phyloP scores from a whole-genome alignment of 2,329 filamentous ascomycete species.

The Aspergillus flavus region DNA sequence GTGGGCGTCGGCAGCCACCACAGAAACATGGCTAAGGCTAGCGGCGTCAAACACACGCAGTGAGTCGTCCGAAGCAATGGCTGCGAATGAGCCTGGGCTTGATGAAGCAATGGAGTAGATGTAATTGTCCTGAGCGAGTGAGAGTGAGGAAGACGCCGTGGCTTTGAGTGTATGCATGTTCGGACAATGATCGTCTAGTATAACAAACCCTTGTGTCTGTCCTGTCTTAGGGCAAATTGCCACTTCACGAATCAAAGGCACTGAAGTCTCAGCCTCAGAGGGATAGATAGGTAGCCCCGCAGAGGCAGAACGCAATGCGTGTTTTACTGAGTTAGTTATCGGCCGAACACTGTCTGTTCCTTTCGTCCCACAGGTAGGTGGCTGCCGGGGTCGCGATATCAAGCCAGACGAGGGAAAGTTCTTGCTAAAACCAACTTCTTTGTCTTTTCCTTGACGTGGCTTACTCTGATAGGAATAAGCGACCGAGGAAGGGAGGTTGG shows the following conservation, averaged over 20 bases:
- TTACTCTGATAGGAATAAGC: slow-evolving; percentile 7
- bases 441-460: slow-evolving; percentile 10
- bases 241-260: slow-evolving; percentile 6
- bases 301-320: neutral
- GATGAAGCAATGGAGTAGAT: slow-evolving; percentile 44
- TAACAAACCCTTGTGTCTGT: neutral
- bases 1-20: slow-evolving; percentile 34
- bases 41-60: slow-evolving; percentile 44
- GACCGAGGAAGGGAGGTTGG: neutral
- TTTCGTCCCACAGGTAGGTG: slow-evolving; percentile 7
- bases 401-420: slow-evolving; percentile 1
- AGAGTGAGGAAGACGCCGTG: slow-evolving; percentile 40
- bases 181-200: slow-evolving; percentile 4
- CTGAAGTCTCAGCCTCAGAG: slow-evolving; percentile 2
- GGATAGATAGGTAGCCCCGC: slow-evolving; percentile 1
- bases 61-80: slow-evolving; percentile 51
- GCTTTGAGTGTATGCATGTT: slow-evolving; percentile 39
- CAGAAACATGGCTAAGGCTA: slow-evolving; percentile 34
- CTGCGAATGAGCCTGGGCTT: slow-evolving; percentile 37
- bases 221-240: neutral
- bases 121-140: slow-evolving; percentile 43
- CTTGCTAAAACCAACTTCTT: slow-evolving; percentile 1
- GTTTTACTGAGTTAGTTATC: neutral
- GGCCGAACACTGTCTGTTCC: slow-evolving; percentile 3
- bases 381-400: slow-evolving; percentile 9